Base-by-base conservation (phyloP, 331 rosid species). In the Pyracantha coccinea region DNA sequence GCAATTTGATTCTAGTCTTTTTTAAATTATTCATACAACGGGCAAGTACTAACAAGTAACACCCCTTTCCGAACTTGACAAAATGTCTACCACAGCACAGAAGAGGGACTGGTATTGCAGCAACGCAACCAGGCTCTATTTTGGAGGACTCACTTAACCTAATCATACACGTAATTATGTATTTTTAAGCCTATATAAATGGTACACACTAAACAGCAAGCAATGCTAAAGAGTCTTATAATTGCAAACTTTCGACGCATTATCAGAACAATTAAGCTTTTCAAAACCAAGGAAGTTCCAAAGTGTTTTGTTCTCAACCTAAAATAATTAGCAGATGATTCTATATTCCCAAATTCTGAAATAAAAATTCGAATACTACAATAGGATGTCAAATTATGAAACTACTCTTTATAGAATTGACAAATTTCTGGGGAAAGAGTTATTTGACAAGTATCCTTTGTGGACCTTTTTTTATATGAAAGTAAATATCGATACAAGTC, bases 401-500 rank as follows among this genome's bases (percentile, higher is more conserved):
- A 28, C 44, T 27, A 19, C 28, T 73, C 13, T 35, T 25, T 72
- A 33, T 25, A 35, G 27, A 72, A 4, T 35, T 5, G 21, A 72
- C n/a, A 35, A 23, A 72, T 23, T 44, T 60, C n/a, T 17, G n/a
- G 71, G 32, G 8, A 67, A 23, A 7, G 21, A 61, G 27, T 73
- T 19, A 61, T 27, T 59, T 25, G 45, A 45, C 63, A 17, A 41
- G 3, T 63, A 31, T 60, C 41, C 27, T 60, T 7, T 24, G 24
- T 60, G 62, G 62, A 4, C 41, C 66, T 76, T 64, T 20, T 74
- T 25, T 63, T 28, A 57, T 17, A 15, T 60, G 66, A 75, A 71
- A 59, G 61, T 27, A 76, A 28, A 61, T 17, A 41, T 74, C 31
- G n/a, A 76, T 71, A 71, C 29, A 32, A 32, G 14, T 33, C 21